Conservation (phyloP, 2,329 filamentous ascomycete species). For the Epichloe gansuensis region DNA sequence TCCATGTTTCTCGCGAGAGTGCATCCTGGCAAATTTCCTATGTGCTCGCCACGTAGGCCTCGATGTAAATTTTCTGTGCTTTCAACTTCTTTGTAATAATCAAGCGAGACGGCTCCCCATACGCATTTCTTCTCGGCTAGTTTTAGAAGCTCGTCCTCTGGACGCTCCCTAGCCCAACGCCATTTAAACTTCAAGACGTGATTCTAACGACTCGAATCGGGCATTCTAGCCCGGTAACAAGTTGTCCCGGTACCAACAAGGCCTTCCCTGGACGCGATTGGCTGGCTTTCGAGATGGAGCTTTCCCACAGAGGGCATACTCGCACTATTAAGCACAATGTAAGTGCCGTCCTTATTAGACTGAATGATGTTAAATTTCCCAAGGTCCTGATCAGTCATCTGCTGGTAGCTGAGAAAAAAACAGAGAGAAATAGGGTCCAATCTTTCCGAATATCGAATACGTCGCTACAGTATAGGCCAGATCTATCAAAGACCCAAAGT, state of each 20-base stretch:
- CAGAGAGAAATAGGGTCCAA: conserved; percentile 15
- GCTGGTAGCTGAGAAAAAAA: conserved; percentile 19
- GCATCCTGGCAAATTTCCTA: conserved; percentile 5
- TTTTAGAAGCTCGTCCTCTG: conserved; percentile 21
- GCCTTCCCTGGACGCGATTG: conserved; percentile 14
- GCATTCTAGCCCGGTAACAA: conserved; percentile 18
- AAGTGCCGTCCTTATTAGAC: conserved; percentile 13
- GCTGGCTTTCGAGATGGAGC: conserved; percentile 12
- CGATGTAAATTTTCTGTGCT: conserved; percentile 10
- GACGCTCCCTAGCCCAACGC: conserved; percentile 18
- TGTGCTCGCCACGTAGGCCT: conserved; percentile 9
- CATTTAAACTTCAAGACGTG: conserved; percentile 22
- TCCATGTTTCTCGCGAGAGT: neutral
- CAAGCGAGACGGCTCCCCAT: conserved; percentile 17
- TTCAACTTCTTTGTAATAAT: conserved; percentile 13
- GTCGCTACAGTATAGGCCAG: conserved; percentile 21
- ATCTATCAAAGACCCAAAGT: conserved; percentile 26
- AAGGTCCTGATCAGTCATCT: conserved; percentile 18
- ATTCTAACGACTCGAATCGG: conserved; percentile 10
- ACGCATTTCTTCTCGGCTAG: conserved; percentile 16
- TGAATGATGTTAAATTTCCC: conserved; percentile 13
- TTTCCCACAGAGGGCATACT: neutral
- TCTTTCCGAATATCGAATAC: conserved; percentile 18
- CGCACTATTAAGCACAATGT: neutral
- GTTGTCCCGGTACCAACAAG: conserved; percentile 19